Evolutionary conservation across 257 asterid genomes (phyloP).

Genomic region (Fraxinus quadrangulata): DNA sequence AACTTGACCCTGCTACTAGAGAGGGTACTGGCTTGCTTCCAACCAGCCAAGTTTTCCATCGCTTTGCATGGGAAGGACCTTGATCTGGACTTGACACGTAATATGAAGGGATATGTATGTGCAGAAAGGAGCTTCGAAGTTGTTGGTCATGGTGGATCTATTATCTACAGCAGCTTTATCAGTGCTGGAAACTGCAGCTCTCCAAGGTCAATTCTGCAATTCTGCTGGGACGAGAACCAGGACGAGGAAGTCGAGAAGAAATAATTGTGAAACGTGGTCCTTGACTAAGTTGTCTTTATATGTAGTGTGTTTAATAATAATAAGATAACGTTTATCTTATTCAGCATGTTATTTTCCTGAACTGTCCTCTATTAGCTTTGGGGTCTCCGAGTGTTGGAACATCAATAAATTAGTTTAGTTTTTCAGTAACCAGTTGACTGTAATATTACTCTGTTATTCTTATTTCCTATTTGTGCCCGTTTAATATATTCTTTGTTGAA

Average conservation of each 20-base stretch:
- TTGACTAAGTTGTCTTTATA: too few relatives aligned
- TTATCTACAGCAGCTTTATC: slow-evolving; percentile 47
- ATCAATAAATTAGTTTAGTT: too few relatives aligned
- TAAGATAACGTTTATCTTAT: too few relatives aligned
- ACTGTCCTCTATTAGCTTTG: too few relatives aligned
- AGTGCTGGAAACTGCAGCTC: slow-evolving; percentile 54
- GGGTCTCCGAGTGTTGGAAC: too few relatives aligned
- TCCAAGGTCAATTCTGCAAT: slow-evolving; percentile 60
- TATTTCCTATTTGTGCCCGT: too few relatives aligned
- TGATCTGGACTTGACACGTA: slow-evolving; percentile 30
- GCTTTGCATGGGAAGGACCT: slow-evolving; percentile 55
- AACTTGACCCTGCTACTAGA: slow-evolving; percentile 46
- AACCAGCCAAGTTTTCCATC: slow-evolving; percentile 65
- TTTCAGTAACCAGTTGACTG: too few relatives aligned
- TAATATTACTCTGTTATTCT: too few relatives aligned
- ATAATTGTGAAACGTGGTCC: neutral
- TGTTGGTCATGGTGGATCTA: slow-evolving; percentile 56
- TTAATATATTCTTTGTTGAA: too few relatives aligned
- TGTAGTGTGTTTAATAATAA: too few relatives aligned
- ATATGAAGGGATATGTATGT: slow-evolving; percentile 42
- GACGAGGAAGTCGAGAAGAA: slow-evolving; percentile 62
- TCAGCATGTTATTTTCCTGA: too few relatives aligned
- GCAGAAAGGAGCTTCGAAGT: slow-evolving; percentile 56
- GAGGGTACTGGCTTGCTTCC: slow-evolving; percentile 74
- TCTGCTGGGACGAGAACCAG: slow-evolving; percentile 71